Evolutionary conservation across 108 stramenopile genomes (phyloP).

Genomic region (Skeletonema tropicum): DNA sequence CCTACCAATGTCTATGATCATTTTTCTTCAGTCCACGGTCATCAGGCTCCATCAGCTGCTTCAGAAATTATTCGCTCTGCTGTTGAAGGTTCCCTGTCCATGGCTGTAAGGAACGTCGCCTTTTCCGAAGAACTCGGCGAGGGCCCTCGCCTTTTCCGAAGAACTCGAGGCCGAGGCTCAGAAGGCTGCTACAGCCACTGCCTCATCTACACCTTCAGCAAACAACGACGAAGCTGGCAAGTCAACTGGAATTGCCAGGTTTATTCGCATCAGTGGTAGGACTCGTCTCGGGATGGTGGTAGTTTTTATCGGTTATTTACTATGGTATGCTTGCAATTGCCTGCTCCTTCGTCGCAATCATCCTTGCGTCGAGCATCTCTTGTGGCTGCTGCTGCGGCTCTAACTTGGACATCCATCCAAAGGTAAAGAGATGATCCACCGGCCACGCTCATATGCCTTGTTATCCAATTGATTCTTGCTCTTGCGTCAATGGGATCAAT

Average conservation of each 20-base stretch:
- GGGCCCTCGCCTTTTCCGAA: no score
- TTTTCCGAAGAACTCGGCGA: no score
- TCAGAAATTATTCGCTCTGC: no score
- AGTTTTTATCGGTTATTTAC: no score
- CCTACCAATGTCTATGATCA: no score
- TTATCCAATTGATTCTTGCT: neutral
- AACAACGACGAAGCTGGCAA: slow-evolving; percentile 3
- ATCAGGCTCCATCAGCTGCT: no score
- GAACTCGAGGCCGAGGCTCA: no score
- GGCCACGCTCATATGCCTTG: slow-evolving; percentile 13
- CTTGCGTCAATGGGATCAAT: neutral
- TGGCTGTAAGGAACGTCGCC: no score
- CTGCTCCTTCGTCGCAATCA: neutral
- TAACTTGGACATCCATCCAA: slow-evolving; percentile 14
- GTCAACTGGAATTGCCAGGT: slow-evolving; percentile 6
- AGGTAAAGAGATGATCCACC: slow-evolving; percentile 18
- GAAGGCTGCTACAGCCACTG: neutral
- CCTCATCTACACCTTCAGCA: neutral
- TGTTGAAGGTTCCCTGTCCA: no score
- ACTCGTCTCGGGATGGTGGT: neutral
- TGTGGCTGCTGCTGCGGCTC: slow-evolving; percentile 26
- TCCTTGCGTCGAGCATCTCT: slow-evolving; percentile 15
- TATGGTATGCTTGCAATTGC: no score
- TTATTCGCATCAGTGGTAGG: slow-evolving; percentile 3
- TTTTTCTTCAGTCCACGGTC: no score